Evolutionary conservation across 1,284 basidiomycete genomes (phyloP).

Genomic region (Ganoderma leucocontextum): DNA sequence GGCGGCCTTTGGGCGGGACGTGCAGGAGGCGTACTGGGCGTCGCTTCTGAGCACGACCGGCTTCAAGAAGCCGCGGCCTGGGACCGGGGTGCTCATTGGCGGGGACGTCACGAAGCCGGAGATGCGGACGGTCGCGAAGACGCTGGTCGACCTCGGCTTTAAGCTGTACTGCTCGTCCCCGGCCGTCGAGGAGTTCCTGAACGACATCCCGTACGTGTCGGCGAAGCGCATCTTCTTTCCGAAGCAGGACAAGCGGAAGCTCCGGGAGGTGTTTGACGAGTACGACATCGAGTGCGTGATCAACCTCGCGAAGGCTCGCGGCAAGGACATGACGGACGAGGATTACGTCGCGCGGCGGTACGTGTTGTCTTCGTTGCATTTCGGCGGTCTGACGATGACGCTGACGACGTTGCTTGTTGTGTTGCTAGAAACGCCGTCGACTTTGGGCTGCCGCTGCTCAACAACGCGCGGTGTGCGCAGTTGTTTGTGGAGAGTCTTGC

Average conservation of each 20-base stretch:
- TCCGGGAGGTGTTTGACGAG: constrained; percentile 93
- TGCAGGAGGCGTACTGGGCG: constrained; percentile 98
- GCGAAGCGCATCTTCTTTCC: constrained; percentile 97
- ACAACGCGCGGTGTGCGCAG: constrained; percentile 89
- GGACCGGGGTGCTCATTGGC: constrained; percentile 88
- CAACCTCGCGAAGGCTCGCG: constrained; percentile 90
- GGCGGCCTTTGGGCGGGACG: constrained; percentile 94
- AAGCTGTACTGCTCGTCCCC: constrained; percentile 90
- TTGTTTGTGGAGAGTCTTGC: constrained; percentile 93
- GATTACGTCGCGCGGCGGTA: constrained; percentile 95
- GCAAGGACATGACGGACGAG: constrained; percentile 84
- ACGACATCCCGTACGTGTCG: constrained; percentile 79
- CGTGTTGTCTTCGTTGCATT: constrained; percentile 34
- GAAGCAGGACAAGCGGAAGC: constrained; percentile 94
- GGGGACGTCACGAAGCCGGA: constrained; percentile 88
- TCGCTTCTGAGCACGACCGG: constrained; percentile 89
- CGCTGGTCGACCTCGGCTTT: constrained; percentile 84
- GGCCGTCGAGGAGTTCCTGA: constrained; percentile 86
- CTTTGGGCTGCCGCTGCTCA: constrained; percentile 90
- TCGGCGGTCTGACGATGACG: constrained; percentile 23
- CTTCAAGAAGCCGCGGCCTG: constrained; percentile 86
- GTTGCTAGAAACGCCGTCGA: constrained; percentile 84
- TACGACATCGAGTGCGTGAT: constrained; percentile 96
- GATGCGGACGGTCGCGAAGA: constrained; percentile 82
- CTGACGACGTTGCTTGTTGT: constrained; percentile 14